Evolutionary conservation across 2,329 filamentous ascomycete genomes (phyloP), one percentile per base, ranked within the genome.

Genomic region (Lachnellula arida): DNA sequence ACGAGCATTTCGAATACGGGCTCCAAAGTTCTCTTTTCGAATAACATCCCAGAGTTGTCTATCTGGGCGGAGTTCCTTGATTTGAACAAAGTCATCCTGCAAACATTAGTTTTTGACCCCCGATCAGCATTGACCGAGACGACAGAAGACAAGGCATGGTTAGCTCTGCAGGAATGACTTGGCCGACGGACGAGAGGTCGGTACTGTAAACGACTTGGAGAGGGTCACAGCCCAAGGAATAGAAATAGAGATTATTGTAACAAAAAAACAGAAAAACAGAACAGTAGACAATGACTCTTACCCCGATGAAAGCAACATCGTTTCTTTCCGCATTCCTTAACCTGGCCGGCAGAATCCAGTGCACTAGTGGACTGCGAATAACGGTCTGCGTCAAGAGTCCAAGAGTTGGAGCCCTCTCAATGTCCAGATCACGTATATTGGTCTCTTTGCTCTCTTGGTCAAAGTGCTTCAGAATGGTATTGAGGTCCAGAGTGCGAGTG

Each of bases 291-390:
- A 51, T 25, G 51, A n/a, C 32, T 79, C 84, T 73, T 77, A 88
- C 85, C 53, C 91, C 89, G 55, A 99, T 80, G 65, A 96, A 91
- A 39, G 92, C 86, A 60, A 97, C 83, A 74, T 97, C 92, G 63
- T 94, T 91, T 58, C 85, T 78, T 44, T 78, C 72, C 51, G 78
- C 77, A 54, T 85, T 85, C 56, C 92, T 81, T 57, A 97, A 76
- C 57, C 86, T 83, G n/a, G 86, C 89, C 12, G 91, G 89, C 14
- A 96, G 75, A 44, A 97, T 87, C 76, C 82, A 88, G 67, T 87
- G 86, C 54, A 87, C 80, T 37, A 88, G 76, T 1, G 92, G 88
- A 60, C 89, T 95, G 52, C 85, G 81, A 50, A 93, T 76, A 32
- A 96, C 70, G 0, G 92, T 96, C 66, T 82, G 85, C 0, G 90